phyloP scores from a whole-genome alignment of 163 green algal genomes.

The Scenedesmus sp. region DNA sequence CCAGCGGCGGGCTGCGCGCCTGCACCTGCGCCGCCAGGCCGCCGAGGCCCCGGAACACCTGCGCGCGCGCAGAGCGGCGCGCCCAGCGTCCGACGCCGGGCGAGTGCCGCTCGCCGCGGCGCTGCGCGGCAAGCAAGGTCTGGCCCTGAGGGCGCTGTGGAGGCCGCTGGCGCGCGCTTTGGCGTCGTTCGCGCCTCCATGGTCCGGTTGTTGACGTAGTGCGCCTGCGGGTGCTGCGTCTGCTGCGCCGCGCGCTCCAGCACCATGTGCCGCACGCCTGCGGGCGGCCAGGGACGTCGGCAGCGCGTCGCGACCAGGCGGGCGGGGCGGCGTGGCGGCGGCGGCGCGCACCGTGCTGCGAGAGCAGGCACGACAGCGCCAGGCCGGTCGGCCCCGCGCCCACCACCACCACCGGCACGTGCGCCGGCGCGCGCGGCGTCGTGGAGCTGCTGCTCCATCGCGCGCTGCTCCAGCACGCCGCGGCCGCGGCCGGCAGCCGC shows the following conservation, averaged over 20 bases:
- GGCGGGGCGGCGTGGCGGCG: not conserved
- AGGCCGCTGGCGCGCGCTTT: no score
- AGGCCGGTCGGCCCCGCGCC: constrained; percentile 86
- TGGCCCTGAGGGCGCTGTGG: no score
- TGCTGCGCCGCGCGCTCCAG: constrained; percentile 66
- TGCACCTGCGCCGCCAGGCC: constrained; percentile 59
- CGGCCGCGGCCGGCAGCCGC: not conserved
- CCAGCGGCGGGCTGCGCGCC: constrained; percentile 65
- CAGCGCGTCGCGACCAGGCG: not conserved
- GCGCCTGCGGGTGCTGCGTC: constrained; percentile 83
- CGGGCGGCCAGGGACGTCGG: not conserved
- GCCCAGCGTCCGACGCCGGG: no score
- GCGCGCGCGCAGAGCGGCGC: no score
- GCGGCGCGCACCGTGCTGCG: constrained; percentile 51
- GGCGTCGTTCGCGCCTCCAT: constrained; percentile 94
- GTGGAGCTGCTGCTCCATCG: not conserved
- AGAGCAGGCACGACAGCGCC: constrained; percentile 70
- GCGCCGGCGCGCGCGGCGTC: not conserved
- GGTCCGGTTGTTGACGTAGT: constrained; percentile 92
- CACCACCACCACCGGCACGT: constrained; percentile 72
- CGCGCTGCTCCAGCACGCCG: not conserved
- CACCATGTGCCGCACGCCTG: constrained; percentile 72
- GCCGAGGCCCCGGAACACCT: constrained; percentile 57
- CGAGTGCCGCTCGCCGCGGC: no score
- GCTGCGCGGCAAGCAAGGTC: no score